Conservation (phyloP, 1,284 basidiomycete species). For the Pholiota adiposa region DNA sequence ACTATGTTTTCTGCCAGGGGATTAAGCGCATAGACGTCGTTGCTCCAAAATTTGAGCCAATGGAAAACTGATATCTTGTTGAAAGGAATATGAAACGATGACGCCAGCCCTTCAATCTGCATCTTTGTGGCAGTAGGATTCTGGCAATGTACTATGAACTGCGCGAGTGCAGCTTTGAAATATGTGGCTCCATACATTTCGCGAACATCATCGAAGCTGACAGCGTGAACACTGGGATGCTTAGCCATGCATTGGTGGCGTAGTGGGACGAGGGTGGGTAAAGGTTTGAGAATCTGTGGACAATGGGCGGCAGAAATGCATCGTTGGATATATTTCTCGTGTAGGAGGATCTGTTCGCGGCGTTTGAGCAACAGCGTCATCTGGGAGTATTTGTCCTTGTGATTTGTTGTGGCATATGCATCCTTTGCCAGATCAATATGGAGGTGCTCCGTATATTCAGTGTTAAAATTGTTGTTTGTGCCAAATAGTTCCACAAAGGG, state of each 20-base stretch:
- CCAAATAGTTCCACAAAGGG: background rate
- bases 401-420: constrained; percentile 1
- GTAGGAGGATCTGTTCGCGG: background rate
- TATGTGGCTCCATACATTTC: background rate
- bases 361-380: constrained; percentile 14
- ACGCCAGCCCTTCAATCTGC: background rate
- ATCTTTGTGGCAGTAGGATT: background rate
- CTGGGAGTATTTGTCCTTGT: constrained; percentile 13
- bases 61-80: constrained; percentile 5
- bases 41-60: constrained; percentile 6
- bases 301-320: background rate
- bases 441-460: background rate
- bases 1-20: background rate
- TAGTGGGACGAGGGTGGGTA: background rate
- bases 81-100: constrained; percentile 7
- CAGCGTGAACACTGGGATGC: constrained; percentile 40
- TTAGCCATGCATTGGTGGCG: background rate
- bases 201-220: constrained; percentile 16
- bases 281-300: background rate
- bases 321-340: background rate
- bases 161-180: background rate
- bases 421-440: constrained; percentile 1
- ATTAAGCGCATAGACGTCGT: background rate
- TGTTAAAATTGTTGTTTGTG: background rate
- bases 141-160: background rate